These are phyloP conservation scores for Berkeleyomyces basicola DNA, from an alignment of 2,329 filamentous ascomycete genomes.

Conservation along the genomic window DNA sequence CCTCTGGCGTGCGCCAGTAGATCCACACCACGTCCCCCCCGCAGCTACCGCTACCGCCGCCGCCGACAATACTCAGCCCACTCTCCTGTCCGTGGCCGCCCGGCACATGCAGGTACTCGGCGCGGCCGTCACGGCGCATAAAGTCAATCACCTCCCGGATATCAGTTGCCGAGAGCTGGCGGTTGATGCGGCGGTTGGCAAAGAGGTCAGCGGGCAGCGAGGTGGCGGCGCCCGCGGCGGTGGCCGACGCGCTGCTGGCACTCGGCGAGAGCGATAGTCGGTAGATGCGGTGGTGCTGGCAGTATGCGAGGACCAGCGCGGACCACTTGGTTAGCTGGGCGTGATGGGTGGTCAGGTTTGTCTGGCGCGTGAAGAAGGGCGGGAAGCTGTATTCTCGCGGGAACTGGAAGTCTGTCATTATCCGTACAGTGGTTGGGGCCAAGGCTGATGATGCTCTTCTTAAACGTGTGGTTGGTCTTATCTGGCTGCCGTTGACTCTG, in stretches of 20 bases:
- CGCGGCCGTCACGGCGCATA: conserved; percentile 41
- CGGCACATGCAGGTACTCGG: conserved; percentile 42
- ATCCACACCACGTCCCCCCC: conserved; percentile 47
- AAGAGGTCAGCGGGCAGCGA: conserved; percentile 33
- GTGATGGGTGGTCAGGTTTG: conserved; percentile 54
- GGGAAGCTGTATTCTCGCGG: conserved; percentile 58
- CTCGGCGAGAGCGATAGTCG: conserved; percentile 50
- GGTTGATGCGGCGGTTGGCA: conserved; percentile 36
- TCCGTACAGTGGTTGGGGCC: not conserved
- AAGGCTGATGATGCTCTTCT: not conserved
- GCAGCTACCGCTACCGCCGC: conserved; percentile 20
- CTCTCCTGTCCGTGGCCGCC: not conserved
- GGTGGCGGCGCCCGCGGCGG: conserved; percentile 23
- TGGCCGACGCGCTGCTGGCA: conserved; percentile 20
- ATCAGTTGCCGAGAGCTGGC: conserved; percentile 33
- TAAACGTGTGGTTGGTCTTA: not conserved
- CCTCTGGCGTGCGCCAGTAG: conserved; percentile 74
- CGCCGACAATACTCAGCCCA: conserved; percentile 18
- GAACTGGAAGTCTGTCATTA: conserved; percentile 30
- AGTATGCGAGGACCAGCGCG: conserved; percentile 70
- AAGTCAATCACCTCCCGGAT: conserved; percentile 41
- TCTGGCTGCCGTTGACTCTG: not conserved
- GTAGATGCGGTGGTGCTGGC: conserved; percentile 59
- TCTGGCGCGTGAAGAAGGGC: conserved; percentile 71
- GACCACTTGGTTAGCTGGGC: conserved; percentile 76